Conservation (phyloP, 495 filamentous ascomycete genomes). For the Sphaerosporella brunnea region DNA sequence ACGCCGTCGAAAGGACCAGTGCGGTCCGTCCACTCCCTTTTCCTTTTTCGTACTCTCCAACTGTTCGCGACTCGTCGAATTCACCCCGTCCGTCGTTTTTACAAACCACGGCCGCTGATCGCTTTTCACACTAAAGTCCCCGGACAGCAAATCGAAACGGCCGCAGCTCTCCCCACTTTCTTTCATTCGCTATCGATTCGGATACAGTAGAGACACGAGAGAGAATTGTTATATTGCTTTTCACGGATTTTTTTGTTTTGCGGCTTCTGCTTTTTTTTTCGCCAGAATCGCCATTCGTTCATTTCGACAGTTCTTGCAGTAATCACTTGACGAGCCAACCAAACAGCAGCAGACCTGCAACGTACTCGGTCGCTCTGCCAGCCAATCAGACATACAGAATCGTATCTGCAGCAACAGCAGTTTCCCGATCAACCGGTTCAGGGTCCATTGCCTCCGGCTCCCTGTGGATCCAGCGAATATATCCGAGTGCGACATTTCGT, state of each 20-base stretch:
- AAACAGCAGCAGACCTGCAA: background rate
- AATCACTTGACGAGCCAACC: background rate
- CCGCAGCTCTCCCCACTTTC: background rate
- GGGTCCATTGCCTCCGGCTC: background rate
- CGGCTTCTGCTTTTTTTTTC: background rate
- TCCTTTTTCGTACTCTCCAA: conserved; percentile 20
- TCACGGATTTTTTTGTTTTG: background rate
- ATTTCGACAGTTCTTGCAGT: no score
- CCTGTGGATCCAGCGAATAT: background rate
- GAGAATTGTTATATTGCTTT: background rate
- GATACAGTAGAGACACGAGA: background rate
- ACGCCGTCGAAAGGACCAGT: conserved; percentile 16
- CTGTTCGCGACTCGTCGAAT: conserved; percentile 5
- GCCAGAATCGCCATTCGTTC: background rate
- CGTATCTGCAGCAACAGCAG: background rate
- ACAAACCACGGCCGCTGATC: conserved; percentile 15
- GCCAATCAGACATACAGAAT: background rate
- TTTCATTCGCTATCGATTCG: background rate
- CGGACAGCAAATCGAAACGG: conserved; percentile 1
- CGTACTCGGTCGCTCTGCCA: background rate
- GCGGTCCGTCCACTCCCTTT: conserved; percentile 26
- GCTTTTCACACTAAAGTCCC: background rate
- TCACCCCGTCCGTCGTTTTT: conserved; percentile 4
- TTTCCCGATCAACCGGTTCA: background rate
- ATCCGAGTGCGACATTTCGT: background rate